These are phyloP conservation scores for Ceratocystis colombiana DNA, from an alignment of 2,329 filamentous ascomycete genomes.

Conservation along the genomic window DNA sequence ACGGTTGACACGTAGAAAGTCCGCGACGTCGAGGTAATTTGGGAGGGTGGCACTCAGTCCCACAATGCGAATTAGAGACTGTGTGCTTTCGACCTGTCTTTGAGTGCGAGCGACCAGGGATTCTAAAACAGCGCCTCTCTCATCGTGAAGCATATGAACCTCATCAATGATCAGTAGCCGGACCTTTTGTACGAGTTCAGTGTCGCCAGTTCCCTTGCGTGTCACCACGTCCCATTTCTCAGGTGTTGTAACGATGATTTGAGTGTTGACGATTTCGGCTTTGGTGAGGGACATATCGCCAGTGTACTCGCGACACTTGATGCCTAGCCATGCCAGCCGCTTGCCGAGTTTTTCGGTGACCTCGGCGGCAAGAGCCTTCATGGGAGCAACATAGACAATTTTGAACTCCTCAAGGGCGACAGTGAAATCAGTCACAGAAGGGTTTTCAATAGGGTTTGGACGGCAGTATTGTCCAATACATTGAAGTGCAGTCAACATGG, in stretches of 20 bases:
- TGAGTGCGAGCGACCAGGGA: conserved; percentile 91
- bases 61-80: conserved; percentile 91
- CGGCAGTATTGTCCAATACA: conserved; percentile 74
- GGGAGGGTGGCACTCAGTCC: conserved; percentile 91
- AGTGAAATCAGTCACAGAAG: conserved; percentile 63
- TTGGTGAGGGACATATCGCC: conserved; percentile 99
- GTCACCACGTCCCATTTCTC: conserved; percentile 99
- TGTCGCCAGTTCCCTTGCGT: conserved; percentile 91
- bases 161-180: conserved; percentile 94
- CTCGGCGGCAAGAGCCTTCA: conserved; percentile 96
- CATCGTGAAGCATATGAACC: conserved; percentile 98
- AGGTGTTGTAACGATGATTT: conserved; percentile 96
- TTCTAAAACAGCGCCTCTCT: conserved; percentile 89
- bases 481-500: conserved; percentile 91
- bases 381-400: conserved; percentile 95
- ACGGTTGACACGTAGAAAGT: conserved; percentile 93
- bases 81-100: conserved; percentile 93
- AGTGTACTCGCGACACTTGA: conserved; percentile 86
- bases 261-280: conserved; percentile 85
- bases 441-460: conserved; percentile 68
- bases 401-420: conserved; percentile 88
- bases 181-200: conserved; percentile 94
- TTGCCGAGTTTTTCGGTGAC: conserved; percentile 91
- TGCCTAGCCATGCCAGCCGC: conserved; percentile 82
- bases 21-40: conserved; percentile 92